These are phyloP conservation scores for Umbelopsis sp. DNA, from an alignment of 371 early-diverging fungal species.

Conservation along the genomic window DNA sequence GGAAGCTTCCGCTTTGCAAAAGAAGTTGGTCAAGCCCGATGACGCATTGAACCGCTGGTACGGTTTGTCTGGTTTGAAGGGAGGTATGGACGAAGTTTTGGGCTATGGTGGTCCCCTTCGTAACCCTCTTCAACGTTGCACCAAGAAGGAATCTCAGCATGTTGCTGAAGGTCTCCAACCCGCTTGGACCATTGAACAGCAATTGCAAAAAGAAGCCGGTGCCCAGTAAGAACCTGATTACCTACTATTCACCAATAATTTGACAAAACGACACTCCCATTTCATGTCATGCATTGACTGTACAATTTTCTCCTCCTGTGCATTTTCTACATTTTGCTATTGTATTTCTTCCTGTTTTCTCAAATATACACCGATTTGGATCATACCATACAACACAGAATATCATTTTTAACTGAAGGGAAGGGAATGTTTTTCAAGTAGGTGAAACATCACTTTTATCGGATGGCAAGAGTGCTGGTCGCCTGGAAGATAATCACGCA, in stretches of 20 bases:
- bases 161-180: slow-evolving; percentile 31
- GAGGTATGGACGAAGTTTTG: slow-evolving; percentile 31
- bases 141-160: slow-evolving; percentile 22
- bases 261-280: too few relatives aligned
- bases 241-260: too few relatives aligned
- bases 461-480: too few relatives aligned
- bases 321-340: neutral
- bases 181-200: slow-evolving; percentile 28
- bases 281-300: too few relatives aligned
- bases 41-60: slow-evolving; percentile 50
- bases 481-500: too few relatives aligned
- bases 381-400: slow-evolving; percentile 2
- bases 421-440: too few relatives aligned
- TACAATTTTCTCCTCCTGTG: neutral
- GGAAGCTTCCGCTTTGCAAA: slow-evolving; percentile 41
- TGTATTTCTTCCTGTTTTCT: slow-evolving; percentile 5
- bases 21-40: slow-evolving; percentile 43
- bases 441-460: too few relatives aligned
- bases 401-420: neutral
- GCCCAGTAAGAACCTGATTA: neutral
- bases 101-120: slow-evolving; percentile 49
- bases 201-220: slow-evolving; percentile 19
- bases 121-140: slow-evolving; percentile 33
- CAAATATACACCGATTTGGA: slow-evolving; percentile 5
- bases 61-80: slow-evolving; percentile 49